Conservation (phyloP, 495 filamentous ascomycete genomes). For the Schizothecium vesticola region DNA sequence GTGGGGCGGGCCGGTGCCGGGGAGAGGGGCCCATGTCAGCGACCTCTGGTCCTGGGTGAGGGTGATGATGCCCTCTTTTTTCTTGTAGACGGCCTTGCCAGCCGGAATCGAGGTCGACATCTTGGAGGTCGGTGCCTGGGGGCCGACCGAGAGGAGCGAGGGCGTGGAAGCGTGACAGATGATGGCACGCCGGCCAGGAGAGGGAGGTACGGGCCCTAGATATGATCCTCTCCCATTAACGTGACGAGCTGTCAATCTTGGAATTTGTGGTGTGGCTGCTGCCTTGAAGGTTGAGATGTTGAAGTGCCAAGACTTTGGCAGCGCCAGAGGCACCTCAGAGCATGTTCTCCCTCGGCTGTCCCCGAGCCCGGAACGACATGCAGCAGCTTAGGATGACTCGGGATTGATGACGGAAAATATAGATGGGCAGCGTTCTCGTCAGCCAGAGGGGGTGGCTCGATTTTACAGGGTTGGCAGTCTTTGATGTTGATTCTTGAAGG, state of each 20-base stretch:
- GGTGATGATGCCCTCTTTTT: slow-evolving; percentile 84
- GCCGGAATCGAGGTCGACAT: slow-evolving; percentile 43
- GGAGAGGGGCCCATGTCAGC: slow-evolving; percentile 73
- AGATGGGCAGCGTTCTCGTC: background rate
- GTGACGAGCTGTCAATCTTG: background rate
- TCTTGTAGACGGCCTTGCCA: slow-evolving; percentile 81
- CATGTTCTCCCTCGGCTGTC: background rate
- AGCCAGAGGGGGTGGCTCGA: background rate
- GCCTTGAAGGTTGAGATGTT: background rate
- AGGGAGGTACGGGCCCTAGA: background rate
- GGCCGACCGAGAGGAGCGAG: background rate
- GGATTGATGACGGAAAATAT: background rate
- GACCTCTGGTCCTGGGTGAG: slow-evolving; percentile 62
- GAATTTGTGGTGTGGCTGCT: background rate
- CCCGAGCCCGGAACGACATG: background rate
- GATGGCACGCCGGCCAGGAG: background rate
- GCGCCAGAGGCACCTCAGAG: background rate
- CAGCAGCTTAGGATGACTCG: background rate
- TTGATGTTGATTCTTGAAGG: background rate
- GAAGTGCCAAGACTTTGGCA: background rate
- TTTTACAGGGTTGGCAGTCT: background rate
- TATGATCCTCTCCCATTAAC: background rate
- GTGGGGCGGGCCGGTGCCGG: slow-evolving; percentile 47
- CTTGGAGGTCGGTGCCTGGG: slow-evolving; percentile 6
- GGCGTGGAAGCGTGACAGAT: background rate